These are phyloP conservation scores for Lathyrus sativus DNA, from an alignment of 306 rosid genomes.

Conservation along the genomic window DNA sequence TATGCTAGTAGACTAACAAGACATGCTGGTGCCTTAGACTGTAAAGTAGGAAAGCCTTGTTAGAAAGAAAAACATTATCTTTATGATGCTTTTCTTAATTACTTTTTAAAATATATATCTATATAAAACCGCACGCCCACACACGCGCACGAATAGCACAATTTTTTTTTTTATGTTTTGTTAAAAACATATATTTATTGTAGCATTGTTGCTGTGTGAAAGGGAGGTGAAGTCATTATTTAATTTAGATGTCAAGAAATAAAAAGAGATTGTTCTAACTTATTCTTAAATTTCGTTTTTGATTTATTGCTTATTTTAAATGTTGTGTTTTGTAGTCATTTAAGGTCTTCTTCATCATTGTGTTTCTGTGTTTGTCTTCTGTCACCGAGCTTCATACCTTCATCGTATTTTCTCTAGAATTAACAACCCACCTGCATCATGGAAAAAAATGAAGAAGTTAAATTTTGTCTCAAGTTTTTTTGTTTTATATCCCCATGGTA, in stretches of 20 bases:
- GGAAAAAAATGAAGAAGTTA: no score
- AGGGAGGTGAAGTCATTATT: neutral
- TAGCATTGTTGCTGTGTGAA: neutral
- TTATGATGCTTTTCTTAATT: neutral
- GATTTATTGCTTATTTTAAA: neutral
- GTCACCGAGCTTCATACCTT: no score
- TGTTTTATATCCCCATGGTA: no score
- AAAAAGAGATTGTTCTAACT: neutral
- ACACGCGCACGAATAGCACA: neutral
- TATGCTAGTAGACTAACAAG: slow-evolving; percentile 30
- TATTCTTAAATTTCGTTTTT: neutral
- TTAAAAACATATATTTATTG: neutral
- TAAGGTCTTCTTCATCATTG: no score
- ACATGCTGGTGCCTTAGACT: slow-evolving; percentile 20
- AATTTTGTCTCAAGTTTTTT: no score
- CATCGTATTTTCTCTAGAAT: no score
- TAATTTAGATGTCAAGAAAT: slow-evolving; percentile 2
- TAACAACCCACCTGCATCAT: no score
- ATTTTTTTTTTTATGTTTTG: neutral
- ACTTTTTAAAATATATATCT: neutral
- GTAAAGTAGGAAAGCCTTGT: slow-evolving; percentile 14
- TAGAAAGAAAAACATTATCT: neutral
- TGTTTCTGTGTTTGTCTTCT: no score
- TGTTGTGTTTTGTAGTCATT: neutral
- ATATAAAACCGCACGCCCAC: neutral